phyloP scores from a whole-genome alignment of 805 yeast genomes.

The Debaryomyces tyrocola region DNA sequence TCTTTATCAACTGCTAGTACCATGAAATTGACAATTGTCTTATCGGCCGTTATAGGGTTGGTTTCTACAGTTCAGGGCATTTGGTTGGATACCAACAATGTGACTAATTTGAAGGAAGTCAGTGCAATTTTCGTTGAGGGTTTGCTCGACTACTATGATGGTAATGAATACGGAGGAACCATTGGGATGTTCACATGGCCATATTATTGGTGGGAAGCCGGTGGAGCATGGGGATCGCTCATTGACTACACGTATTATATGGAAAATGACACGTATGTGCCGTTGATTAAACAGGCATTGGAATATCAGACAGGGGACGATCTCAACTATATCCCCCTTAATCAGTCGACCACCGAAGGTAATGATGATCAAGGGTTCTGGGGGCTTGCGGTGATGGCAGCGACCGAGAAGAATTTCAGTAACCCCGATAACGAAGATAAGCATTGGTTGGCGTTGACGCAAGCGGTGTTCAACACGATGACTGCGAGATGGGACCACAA shows the following conservation, averaged over 20 bases:
- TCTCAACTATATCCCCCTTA: conserved; percentile 79
- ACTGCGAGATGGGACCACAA: conserved; percentile 42
- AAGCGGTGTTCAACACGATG: conserved; percentile 47
- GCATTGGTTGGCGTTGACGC: conserved; percentile 42
- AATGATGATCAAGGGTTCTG: conserved; percentile 98
- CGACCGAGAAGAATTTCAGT: conserved; percentile 85
- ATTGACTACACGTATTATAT: conserved; percentile 74
- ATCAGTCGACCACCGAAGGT: conserved; percentile 91
- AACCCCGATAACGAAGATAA: conserved; percentile 41
- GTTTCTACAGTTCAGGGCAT: conserved; percentile 16
- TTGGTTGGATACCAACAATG: conserved; percentile 38
- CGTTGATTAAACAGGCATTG: conserved; percentile 59
- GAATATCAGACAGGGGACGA: conserved; percentile 65
- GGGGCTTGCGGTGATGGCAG: conserved; percentile 92
- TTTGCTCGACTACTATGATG: conserved; percentile 78
- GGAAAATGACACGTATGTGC: conserved; percentile 66
- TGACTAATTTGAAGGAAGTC: conserved; percentile 51
- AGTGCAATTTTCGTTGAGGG: conserved; percentile 66
- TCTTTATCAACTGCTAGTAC: background rate
- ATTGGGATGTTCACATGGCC: conserved; percentile 87
- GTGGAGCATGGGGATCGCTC: conserved; percentile 90
- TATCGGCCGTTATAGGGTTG: conserved; percentile 2
- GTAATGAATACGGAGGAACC: conserved; percentile 66
- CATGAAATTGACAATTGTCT: conserved; percentile 5
- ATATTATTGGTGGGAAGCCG: conserved; percentile 99